Evolutionary conservation across 1,284 basidiomycete genomes (phyloP), one percentile per base, ranked within the genome.

Genomic region (Jaminaea rosea): DNA sequence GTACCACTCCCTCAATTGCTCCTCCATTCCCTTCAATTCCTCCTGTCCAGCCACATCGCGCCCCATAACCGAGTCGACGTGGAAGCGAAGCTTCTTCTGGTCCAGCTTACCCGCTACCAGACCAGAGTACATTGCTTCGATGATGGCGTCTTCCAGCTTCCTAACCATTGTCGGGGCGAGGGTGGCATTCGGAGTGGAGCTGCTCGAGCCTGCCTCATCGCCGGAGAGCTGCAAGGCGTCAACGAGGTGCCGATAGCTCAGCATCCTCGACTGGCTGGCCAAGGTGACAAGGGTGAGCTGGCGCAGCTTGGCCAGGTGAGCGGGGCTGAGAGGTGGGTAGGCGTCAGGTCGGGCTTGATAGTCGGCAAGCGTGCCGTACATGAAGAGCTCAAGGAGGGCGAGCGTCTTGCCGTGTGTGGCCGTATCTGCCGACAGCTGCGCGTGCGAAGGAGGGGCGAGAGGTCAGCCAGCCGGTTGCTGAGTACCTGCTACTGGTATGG

Each of bases 121-220:
- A 63, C 87, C 86, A 32, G 87, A 82, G 74, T 96, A 97, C 71
- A 96, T 88, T 8, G 85, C 84, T 65, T 96, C 91, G 73, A 98
- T 96, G 73, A 96, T 86, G 58, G 94, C 81, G 74, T 96, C 91
- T 73, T 97, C 93, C 3, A 97, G 82, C 58, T 87, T 86, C 8
- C 64, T 50, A 1, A 49, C 45, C 13, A 11, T 42, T 21, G 13
- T 23, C 6, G 24, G 13, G 17, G 19, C 39, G 6, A 21, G 19
- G n/a, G 31, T 6, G 11, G 17, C 13, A 21, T 19, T 37, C 28
- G n/a, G 17, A n/a, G 19, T 21, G 39, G 26, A 15, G 26, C 44
- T 32, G 28, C 27, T 42, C 28, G 1, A 28, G 5, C 31, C 34
- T 4, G 6, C 31, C 7, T 19, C 32, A 8, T 41, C 34, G 36